phyloP scores from a whole-genome alignment of 164 flowering plant species.

The Nelumbo lutea region DNA sequence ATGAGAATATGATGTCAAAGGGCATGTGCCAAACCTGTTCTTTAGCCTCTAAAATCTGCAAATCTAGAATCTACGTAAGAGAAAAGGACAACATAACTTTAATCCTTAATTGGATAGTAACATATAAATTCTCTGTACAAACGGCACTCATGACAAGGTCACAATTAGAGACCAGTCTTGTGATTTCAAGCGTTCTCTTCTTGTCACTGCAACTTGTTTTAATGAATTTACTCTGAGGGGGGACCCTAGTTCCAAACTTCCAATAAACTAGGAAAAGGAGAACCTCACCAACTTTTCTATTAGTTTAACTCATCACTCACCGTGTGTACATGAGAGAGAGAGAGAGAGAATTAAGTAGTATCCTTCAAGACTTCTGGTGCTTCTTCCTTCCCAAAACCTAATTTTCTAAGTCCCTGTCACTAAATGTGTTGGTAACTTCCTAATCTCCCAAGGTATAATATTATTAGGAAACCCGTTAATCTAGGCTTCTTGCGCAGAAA shows the following conservation, averaged over 20 bases:
- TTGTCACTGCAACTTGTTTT: not conserved
- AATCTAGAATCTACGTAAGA: not conserved
- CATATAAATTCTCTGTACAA: not conserved
- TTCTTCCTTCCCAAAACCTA: not conserved
- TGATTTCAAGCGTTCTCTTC: not conserved
- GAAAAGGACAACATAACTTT: not conserved
- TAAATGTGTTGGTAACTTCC: too few species aligned
- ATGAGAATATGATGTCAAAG: not conserved
- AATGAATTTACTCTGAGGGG: not conserved
- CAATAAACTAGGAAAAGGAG: constrained; percentile 4
- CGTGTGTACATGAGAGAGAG: not conserved
- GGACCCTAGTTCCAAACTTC: too few species aligned
- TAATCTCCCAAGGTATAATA: too few species aligned
- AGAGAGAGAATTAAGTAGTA: not conserved
- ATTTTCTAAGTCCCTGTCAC: too few species aligned
- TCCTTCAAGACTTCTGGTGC: not conserved
- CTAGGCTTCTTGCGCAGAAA: too few species aligned
- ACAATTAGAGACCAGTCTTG: not conserved
- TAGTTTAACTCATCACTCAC: not conserved
- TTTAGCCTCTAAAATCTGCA: not conserved
- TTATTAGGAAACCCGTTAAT: too few species aligned
- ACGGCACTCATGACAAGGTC: not conserved
- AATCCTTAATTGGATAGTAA: not conserved
- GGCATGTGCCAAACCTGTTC: not conserved
- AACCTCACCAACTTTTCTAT: not conserved